These are phyloP conservation scores for Gigaspora rosea DNA, from an alignment of 192 early-diverging fungal genomes.

Conservation along the genomic window DNA sequence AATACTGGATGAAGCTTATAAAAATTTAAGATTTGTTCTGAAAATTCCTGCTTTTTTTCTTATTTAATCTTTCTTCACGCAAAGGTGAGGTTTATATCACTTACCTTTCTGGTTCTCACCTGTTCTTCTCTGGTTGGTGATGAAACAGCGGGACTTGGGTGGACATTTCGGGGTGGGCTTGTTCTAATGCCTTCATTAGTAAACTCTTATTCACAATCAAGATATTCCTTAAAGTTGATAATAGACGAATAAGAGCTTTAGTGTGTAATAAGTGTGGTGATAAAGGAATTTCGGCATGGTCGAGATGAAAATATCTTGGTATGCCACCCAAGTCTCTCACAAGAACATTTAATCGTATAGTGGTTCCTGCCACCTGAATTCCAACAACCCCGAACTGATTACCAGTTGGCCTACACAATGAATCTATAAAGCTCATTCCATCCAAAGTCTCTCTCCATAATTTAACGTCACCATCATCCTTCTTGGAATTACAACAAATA, in stretches of 20 bases:
- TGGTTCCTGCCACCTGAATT: constrained; percentile 6
- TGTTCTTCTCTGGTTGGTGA: no score
- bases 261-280: background rate
- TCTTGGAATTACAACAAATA: background rate
- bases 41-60: no score
- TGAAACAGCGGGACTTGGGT: no score
- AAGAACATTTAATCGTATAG: constrained; percentile 12
- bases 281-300: constrained; percentile 22
- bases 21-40: no score
- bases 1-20: no score
- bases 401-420: background rate
- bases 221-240: constrained; percentile 9
- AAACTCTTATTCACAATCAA: constrained; percentile 10
- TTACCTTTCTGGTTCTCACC: no score
- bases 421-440: background rate
- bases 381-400: constrained; percentile 16
- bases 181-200: constrained; percentile 9
- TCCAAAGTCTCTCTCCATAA: constrained; percentile 1
- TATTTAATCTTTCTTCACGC: no score
- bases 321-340: background rate
- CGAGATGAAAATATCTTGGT: background rate
- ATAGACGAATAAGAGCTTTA: background rate
- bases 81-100: no score
- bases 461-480: constrained; percentile 5
- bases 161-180: no score